Evolutionary conservation across 2,329 filamentous ascomycete species (phyloP).

Genomic region (Trichoderma atrobrunneum): DNA sequence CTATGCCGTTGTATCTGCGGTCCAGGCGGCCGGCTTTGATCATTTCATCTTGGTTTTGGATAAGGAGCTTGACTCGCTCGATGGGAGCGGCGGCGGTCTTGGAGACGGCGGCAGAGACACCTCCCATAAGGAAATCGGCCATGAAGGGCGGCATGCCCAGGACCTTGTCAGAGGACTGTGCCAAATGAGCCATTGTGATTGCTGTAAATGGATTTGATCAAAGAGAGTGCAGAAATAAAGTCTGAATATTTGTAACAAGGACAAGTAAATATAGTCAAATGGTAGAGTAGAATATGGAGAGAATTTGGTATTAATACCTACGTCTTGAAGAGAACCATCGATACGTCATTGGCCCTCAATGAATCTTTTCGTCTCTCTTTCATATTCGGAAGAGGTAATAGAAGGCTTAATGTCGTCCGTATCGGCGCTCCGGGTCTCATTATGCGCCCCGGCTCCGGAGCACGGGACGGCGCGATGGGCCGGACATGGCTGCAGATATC

Average conservation of each 20-base stretch:
- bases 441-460: not conserved
- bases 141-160: not conserved
- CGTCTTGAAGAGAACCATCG: not conserved
- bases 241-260: not conserved
- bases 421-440: not conserved
- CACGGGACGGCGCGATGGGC: not conserved
- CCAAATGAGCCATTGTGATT: not conserved
- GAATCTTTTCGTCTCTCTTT: too few species aligned
- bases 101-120: slow-evolving; percentile 4
- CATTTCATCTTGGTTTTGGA: slow-evolving; percentile 15
- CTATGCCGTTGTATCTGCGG: not conserved
- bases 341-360: not conserved
- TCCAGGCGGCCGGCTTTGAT: slow-evolving; percentile 1
- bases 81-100: slow-evolving; percentile 9
- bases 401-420: not conserved
- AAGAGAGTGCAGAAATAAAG: not conserved
- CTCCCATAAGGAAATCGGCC: slow-evolving; percentile 1
- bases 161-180: not conserved
- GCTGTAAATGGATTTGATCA: not conserved
- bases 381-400: not conserved
- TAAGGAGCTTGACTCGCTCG: slow-evolving; percentile 11
- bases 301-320: not conserved
- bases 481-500: not conserved
- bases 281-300: not conserved
- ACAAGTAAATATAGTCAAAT: not conserved